Percentiles rank a stretch among this genome's conserved stretches.
These are phyloP conservation scores for Exophiala xenobiotica DNA, from an alignment of 2,329 filamentous ascomycete species.

Conservation along the genomic window DNA sequence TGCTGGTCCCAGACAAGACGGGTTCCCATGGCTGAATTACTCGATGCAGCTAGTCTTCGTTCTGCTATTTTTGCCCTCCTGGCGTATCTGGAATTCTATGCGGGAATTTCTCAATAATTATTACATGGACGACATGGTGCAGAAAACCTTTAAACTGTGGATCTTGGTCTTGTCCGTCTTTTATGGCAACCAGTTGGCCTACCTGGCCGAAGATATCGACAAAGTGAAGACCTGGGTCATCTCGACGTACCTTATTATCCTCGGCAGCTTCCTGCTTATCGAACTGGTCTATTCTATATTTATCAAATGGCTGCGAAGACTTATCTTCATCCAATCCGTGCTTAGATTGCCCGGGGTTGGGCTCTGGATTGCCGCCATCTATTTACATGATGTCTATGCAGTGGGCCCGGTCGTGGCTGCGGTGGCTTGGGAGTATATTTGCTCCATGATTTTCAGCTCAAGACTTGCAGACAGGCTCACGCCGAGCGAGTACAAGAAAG, in stretches of 20 bases:
- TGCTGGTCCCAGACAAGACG: too few species aligned
- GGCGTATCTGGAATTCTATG: conserved; percentile 51
- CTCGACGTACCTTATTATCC: conserved; percentile 36
- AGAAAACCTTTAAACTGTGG: conserved; percentile 51
- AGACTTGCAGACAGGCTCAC: conserved; percentile 45
- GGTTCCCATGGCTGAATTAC: too few species aligned
- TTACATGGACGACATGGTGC: conserved; percentile 52
- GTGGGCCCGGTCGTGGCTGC: neutral
- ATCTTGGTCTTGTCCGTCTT: conserved; percentile 52
- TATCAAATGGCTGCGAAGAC: conserved; percentile 48
- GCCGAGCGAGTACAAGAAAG: conserved; percentile 48
- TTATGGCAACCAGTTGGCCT: conserved; percentile 50
- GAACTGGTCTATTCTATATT: conserved; percentile 44
- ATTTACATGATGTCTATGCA: too few species aligned
- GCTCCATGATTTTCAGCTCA: conserved; percentile 48
- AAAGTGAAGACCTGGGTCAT: conserved; percentile 49
- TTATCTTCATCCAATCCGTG: too few species aligned
- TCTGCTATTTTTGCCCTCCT: conserved; percentile 48
- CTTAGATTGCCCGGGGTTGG: too few species aligned
- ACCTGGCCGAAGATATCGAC: conserved; percentile 44
- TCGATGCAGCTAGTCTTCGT: too few species aligned
- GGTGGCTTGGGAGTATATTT: conserved; percentile 44
- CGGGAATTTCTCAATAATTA: conserved; percentile 55
- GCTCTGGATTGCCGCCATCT: too few species aligned
- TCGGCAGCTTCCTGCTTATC: too few species aligned